Base-by-base conservation (phyloP, 176 grass and related monocot genomes). In the Oryza meridionalis region DNA sequence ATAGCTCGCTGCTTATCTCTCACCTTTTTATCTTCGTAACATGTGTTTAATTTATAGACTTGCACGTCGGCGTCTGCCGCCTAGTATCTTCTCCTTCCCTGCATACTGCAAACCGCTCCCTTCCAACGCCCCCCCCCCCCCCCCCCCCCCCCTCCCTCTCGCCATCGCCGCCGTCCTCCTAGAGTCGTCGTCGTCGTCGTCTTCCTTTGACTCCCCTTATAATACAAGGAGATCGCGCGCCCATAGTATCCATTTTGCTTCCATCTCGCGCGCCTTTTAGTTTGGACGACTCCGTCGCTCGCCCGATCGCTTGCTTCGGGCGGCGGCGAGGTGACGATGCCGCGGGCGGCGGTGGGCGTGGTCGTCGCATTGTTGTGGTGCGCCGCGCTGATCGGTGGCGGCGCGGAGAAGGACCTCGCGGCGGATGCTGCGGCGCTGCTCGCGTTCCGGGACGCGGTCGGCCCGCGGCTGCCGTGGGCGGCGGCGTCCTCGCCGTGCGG, bases 401-500 rank as follows among this genome's bases (percentile, higher is more conserved):
- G 58, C 9, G 51, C 51, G 58, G 81, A 53, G 5, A 72, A 59
- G 16, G 86, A 92, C 82, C 51, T 94, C 70, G 46, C 67, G 27
- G 83, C 84, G 29, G 95, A 97, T 82, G 78, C 77, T 17, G 84
- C 88, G 3, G 92, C 92, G 46, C 92, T 97, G 61, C 81, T 97
- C 42, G 86, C 88, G 35, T 82, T 97, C 68, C 78, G 88, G 6
- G 53, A 4, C 27, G 90, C 86, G 6, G 81, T 97, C 9, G 92
- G 88, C 0, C 86, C 22, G 11, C 21, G 16, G 0, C 81, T 89
- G 0, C 72, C 26, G 0, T 98, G 96, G 96, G 33, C 88, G 67
- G 14, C 63, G 29, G 77, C 90, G 6, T 58, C 72, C 1, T 84
- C 92, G 1, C 79, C 88, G n/a, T 98, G 96, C 77, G 64, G 35